Conservation (phyloP, 306 rosid genomes). For the Herpetospermum pedunculosum region DNA sequence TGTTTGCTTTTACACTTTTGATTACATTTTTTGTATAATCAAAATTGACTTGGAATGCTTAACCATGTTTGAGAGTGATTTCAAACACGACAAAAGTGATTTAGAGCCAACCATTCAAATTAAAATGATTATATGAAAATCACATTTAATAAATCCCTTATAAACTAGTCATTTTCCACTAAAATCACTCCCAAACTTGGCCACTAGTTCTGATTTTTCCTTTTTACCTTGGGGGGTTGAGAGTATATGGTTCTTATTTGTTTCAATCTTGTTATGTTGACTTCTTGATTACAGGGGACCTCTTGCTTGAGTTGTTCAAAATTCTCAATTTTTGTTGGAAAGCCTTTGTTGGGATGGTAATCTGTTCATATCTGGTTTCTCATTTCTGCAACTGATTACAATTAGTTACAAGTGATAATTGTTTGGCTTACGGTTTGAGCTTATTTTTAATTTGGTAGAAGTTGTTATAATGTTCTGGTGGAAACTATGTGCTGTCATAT, state of each 20-base stretch:
- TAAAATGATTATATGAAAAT: no score
- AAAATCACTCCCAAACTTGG: no score
- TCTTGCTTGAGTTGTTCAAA: not conserved
- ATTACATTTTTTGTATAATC: no score
- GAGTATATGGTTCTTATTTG: not conserved
- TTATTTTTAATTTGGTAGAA: not conserved
- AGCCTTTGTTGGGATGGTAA: not conserved
- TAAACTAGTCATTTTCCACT: no score
- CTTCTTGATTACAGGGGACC: not conserved
- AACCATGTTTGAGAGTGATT: no score
- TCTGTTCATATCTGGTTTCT: not conserved
- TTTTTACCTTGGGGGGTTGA: not conserved
- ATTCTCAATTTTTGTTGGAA: not conserved
- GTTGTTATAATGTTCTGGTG: not conserved
- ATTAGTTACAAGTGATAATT: not conserved
- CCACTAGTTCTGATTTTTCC: not conserved
- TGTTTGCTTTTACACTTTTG: no score
- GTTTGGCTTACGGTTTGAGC: not conserved
- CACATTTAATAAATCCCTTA: no score
- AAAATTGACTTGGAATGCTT: no score
- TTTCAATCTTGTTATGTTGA: not conserved
- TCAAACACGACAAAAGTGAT: no score
- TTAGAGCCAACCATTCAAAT: no score
- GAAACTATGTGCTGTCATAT: not conserved
- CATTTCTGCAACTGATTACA: not conserved